Conservation (phyloP, 1,139 yeast species). For the Meyerozyma sp. region DNA sequence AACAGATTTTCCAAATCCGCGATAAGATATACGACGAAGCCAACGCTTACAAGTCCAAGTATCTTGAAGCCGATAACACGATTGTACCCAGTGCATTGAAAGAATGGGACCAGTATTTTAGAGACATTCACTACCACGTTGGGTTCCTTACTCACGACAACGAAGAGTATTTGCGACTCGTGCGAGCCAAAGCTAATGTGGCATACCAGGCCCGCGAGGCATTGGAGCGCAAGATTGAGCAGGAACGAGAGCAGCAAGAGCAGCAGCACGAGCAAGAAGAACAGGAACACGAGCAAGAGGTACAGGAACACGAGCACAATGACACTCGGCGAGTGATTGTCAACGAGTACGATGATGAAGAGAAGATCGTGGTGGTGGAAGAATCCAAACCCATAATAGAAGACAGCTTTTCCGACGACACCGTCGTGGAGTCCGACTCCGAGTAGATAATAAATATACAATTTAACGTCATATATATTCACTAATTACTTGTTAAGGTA, state of each 20-base stretch:
- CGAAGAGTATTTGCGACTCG: conserved; percentile 62
- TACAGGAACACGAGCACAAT: neutral
- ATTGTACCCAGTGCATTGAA: conserved; percentile 35
- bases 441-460: neutral
- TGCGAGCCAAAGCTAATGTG: conserved; percentile 77
- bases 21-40: conserved; percentile 50
- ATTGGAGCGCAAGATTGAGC: conserved; percentile 7
- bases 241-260: neutral
- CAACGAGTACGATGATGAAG: conserved; percentile 1
- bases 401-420: neutral
- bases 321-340: neutral
- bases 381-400: neutral
- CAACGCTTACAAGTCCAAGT: conserved; percentile 24
- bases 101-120: conserved; percentile 46
- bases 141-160: conserved; percentile 61
- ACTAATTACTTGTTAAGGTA: neutral
- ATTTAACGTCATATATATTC: neutral
- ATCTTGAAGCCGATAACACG: conserved; percentile 4
- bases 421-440: neutral
- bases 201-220: conserved; percentile 71
- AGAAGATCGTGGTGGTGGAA: neutral
- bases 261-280: neutral
- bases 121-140: conserved; percentile 57
- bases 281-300: neutral
- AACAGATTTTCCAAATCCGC: conserved; percentile 47